Evolutionary conservation across 306 rosid species (phyloP).

Genomic region (Betula pendula): DNA sequence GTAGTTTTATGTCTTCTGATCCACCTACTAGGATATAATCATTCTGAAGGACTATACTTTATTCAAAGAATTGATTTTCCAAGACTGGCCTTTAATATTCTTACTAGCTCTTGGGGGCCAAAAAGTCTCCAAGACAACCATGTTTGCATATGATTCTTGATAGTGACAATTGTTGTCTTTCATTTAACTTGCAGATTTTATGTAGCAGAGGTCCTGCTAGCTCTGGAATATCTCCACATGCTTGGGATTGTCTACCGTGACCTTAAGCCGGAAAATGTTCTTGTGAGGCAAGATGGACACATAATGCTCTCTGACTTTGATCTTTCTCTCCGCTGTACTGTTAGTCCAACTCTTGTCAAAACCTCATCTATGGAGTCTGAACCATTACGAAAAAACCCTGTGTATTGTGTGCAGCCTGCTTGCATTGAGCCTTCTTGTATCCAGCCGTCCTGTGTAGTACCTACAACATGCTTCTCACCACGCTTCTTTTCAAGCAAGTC

Average conservation of each 20-base stretch:
- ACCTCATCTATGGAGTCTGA: conserved; percentile 61
- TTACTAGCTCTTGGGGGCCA: neutral
- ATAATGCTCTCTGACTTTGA: conserved; percentile 98
- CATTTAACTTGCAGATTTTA: conserved; percentile 72
- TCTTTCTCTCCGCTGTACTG: conserved; percentile 89
- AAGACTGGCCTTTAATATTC: neutral
- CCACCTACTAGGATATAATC: neutral
- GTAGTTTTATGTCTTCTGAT: neutral
- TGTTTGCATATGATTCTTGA: conserved; percentile 12
- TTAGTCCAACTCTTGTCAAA: conserved; percentile 90
- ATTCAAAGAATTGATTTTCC: neutral
- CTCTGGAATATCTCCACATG: conserved; percentile 96
- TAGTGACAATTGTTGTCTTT: conserved; percentile 26
- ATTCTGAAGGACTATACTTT: no score
- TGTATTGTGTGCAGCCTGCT: conserved; percentile 88
- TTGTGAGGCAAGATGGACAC: conserved; percentile 95
- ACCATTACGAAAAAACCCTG: conserved; percentile 67
- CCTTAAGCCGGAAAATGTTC: conserved; percentile 94
- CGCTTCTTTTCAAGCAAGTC: conserved; percentile 90
- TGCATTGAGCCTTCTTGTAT: conserved; percentile 96
- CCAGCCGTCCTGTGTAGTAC: conserved; percentile 96
- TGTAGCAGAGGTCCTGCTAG: conserved; percentile 88
- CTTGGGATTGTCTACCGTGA: conserved; percentile 99
- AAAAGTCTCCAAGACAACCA: neutral
- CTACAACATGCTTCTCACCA: conserved; percentile 93